Percentiles rank a stretch among this genome's conserved stretches.
phyloP scores from a whole-genome alignment of 345 rosid genomes.

The Camelina laxa region DNA sequence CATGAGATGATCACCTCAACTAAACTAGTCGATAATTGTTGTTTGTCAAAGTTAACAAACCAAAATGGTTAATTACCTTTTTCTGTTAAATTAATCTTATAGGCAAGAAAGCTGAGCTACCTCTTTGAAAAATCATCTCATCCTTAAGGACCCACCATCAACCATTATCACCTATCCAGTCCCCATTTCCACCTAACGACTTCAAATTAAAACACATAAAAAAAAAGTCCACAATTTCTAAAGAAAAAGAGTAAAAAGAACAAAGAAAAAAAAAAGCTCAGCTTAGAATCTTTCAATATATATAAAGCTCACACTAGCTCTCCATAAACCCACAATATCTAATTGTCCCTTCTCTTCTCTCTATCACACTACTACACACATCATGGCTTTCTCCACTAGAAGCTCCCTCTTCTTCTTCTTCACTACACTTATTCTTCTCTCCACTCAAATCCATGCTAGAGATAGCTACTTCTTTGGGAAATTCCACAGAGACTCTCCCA shows the following conservation, averaged over 20 bases:
- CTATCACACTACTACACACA: constrained; percentile 23
- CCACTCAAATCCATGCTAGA: constrained; percentile 48
- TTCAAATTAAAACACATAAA: constrained; percentile 33
- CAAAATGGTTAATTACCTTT: constrained; percentile 22
- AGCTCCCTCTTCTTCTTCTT: constrained; percentile 41
- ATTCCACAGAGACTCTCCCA: constrained; percentile 38
- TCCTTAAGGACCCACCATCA: constrained; percentile 42
- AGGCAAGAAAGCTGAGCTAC: constrained; percentile 42
- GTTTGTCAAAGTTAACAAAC: not conserved
- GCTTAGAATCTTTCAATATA: constrained; percentile 30
- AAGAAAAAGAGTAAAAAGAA: constrained; percentile 28
- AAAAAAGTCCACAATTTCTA: constrained; percentile 33
- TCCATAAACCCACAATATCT: constrained; percentile 27
- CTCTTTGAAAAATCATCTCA: constrained; percentile 44
- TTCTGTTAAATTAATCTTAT: constrained; percentile 31
- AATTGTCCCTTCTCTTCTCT: constrained; percentile 33
- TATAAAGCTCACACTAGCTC: constrained; percentile 38
- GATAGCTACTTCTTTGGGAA: constrained; percentile 53
- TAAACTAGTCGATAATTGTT: constrained; percentile 13
- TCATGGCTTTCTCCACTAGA: constrained; percentile 49
- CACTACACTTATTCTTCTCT: constrained; percentile 38
- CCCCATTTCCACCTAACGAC: constrained; percentile 46
- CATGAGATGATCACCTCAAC: constrained; percentile 8
- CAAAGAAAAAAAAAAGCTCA: not conserved
- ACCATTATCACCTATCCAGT: constrained; percentile 45